Percentiles rank a stretch among this genome's conserved stretches.
Evolutionary conservation across 208 protist species (phyloP).

Genomic region (Acanthamoeba royreba): DNA sequence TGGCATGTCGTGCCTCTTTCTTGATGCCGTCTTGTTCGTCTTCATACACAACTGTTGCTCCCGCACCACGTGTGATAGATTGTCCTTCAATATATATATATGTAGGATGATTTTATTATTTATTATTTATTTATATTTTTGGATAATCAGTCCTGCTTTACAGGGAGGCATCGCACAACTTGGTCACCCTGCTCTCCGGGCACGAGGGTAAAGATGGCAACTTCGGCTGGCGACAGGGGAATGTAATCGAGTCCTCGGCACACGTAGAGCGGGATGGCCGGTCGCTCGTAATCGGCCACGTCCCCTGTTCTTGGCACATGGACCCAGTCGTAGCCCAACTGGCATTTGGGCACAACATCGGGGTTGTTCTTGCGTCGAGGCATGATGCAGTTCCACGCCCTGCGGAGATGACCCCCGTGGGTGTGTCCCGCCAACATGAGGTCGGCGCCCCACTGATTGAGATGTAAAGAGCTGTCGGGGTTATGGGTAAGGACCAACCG

Average conservation of each 20-base stretch:
- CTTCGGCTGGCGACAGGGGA: background rate
- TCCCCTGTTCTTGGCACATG: background rate
- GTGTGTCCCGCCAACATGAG: slow-evolving; percentile 34
- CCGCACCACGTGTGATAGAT: no score
- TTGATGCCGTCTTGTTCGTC: no score
- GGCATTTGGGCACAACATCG: background rate
- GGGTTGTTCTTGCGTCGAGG: slow-evolving; percentile 29
- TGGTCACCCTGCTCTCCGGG: background rate
- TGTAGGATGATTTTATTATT: no score
- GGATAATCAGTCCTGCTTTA: no score
- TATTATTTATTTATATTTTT: no score
- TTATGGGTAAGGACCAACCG: background rate
- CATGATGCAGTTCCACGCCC: slow-evolving; percentile 4
- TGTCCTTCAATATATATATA: no score
- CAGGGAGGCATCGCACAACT: background rate
- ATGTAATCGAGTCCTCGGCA: background rate
- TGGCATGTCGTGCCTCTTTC: no score
- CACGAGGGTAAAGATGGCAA: background rate
- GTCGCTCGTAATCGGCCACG: slow-evolving; percentile 1
- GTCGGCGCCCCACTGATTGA: background rate
- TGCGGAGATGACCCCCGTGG: slow-evolving; percentile 8
- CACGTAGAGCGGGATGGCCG: background rate
- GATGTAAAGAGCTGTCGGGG: background rate
- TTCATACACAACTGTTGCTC: no score
- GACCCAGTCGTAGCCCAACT: slow-evolving; percentile 9